These are phyloP conservation scores for Onygenales sp. DNA, from an alignment of 2,329 filamentous ascomycete species.

Conservation along the genomic window DNA sequence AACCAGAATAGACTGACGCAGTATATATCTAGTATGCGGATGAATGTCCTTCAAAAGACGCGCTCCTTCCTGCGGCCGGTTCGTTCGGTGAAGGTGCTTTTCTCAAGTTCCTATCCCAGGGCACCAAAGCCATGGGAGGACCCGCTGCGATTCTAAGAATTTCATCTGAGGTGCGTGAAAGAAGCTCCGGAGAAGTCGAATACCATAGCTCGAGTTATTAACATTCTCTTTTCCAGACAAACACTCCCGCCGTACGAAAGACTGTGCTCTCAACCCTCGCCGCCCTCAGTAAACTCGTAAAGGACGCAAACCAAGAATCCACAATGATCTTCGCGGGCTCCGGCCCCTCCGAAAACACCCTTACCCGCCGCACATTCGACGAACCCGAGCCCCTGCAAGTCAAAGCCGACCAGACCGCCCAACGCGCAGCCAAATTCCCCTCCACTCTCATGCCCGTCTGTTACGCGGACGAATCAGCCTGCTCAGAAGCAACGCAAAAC, in stretches of 20 bases:
- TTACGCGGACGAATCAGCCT: slow-evolving; percentile 61
- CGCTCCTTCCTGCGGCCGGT: slow-evolving; percentile 15
- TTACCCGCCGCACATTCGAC: slow-evolving; percentile 3
- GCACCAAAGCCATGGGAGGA: slow-evolving; percentile 8
- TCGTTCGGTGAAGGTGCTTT: not conserved
- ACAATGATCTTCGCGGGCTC: slow-evolving; percentile 48
- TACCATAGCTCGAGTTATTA: slow-evolving; percentile 35
- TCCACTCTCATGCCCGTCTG: slow-evolving; percentile 58
- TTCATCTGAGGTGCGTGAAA: slow-evolving; percentile 26
- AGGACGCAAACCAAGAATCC: slow-evolving; percentile 46
- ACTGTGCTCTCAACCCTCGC: slow-evolving; percentile 15
- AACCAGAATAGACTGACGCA: not conserved
- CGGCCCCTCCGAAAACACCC: slow-evolving; percentile 8
- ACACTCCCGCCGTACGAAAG: not conserved
- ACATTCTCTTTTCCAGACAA: slow-evolving; percentile 25
- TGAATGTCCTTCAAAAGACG: slow-evolving; percentile 16
- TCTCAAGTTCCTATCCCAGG: not conserved
- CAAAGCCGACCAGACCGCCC: slow-evolving; percentile 15
- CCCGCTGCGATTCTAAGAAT: slow-evolving; percentile 15
- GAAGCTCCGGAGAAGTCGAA: slow-evolving; percentile 5
- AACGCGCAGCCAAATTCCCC: slow-evolving; percentile 25
- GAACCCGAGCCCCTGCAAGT: slow-evolving; percentile 25
- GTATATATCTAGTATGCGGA: not conserved
- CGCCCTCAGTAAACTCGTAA: slow-evolving; percentile 40
- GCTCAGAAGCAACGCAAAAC: slow-evolving; percentile 59